Evolutionary conservation across 805 yeast species (phyloP).

Genomic region (Yamadazyma sp.): DNA sequence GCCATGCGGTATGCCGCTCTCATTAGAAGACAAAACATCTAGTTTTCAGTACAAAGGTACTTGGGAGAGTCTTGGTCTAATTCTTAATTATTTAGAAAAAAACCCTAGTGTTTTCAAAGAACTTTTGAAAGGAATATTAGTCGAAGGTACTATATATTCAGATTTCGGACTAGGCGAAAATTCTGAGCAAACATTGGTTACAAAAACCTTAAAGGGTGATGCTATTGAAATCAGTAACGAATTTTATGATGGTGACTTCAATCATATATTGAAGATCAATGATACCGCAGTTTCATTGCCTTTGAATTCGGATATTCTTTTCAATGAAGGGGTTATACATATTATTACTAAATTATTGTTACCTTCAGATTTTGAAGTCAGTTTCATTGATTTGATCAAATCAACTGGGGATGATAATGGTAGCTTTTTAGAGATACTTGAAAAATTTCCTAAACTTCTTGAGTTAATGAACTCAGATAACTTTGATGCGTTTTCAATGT

Average conservation of each 20-base stretch:
- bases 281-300: slow-evolving; percentile 31
- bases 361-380: slow-evolving; percentile 54
- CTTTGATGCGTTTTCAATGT: slow-evolving; percentile 50
- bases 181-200: slow-evolving; percentile 9
- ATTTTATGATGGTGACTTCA: slow-evolving; percentile 17
- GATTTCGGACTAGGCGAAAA: slow-evolving; percentile 42
- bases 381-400: slow-evolving; percentile 52
- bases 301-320: slow-evolving; percentile 61
- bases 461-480: slow-evolving; percentile 45
- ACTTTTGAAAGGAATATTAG: slow-evolving; percentile 55
- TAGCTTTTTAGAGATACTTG: slow-evolving; percentile 46
- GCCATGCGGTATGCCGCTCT: slow-evolving; percentile 54
- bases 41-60: slow-evolving; percentile 4
- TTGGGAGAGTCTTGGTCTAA: slow-evolving; percentile 65
- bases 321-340: slow-evolving; percentile 83
- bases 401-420: slow-evolving; percentile 48
- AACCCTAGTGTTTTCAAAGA: slow-evolving; percentile 50
- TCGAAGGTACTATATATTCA: slow-evolving; percentile 66
- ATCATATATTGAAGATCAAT: slow-evolving; percentile 28
- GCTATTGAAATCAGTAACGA: slow-evolving; percentile 19
- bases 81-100: slow-evolving; percentile 53
- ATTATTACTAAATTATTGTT: slow-evolving; percentile 54
- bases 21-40: slow-evolving; percentile 9
- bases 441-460: slow-evolving; percentile 38
- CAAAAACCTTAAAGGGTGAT: slow-evolving; percentile 28